phyloP scores from a whole-genome alignment of 768 basidiomycete genomes.

The Amanita pseudoporphyria region DNA sequence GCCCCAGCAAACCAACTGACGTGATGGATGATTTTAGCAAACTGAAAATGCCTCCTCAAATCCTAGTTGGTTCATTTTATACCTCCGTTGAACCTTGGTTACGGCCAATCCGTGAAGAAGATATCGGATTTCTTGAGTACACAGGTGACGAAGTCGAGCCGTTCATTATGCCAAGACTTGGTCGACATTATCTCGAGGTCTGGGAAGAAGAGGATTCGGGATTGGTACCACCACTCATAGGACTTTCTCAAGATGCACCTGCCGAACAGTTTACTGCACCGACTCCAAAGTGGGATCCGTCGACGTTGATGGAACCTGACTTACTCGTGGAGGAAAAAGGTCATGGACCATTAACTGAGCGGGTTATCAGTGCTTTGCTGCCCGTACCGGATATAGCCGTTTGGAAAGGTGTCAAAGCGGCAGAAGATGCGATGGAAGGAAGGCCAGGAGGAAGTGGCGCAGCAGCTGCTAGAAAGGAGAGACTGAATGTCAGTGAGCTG shows the following conservation, averaged over 20 bases:
- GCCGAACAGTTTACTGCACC: constrained; percentile 35
- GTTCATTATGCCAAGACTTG: constrained; percentile 79
- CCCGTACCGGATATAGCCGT: constrained; percentile 55
- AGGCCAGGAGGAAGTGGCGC: constrained; percentile 72
- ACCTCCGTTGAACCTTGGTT: constrained; percentile 84
- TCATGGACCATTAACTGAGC: constrained; percentile 82
- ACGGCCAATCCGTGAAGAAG: constrained; percentile 87
- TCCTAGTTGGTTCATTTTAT: constrained; percentile 70
- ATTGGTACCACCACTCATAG: constrained; percentile 21
- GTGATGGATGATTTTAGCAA: constrained; percentile 88
- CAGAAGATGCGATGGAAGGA: constrained; percentile 79
- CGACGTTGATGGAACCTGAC: constrained; percentile 65
- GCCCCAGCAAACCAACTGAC: constrained; percentile 75
- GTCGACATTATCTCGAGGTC: constrained; percentile 75
- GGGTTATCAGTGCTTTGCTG: constrained; percentile 65
- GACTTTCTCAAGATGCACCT: constrained; percentile 25
- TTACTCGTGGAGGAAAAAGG: constrained; percentile 66
- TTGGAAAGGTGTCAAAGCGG: constrained; percentile 75
- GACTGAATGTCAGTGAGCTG: constrained; percentile 70
- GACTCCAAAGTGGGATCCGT: constrained; percentile 73
- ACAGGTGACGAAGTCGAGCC: constrained; percentile 87
- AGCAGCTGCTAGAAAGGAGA: constrained; percentile 64
- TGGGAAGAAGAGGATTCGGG: constrained; percentile 90
- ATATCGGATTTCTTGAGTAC: constrained; percentile 87
- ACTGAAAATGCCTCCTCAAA: constrained; percentile 66